Evolutionary conservation across 176 grass and related monocot species (phyloP), one percentile per base, ranked within the genome.

Genomic region (Oryza australiensis): DNA sequence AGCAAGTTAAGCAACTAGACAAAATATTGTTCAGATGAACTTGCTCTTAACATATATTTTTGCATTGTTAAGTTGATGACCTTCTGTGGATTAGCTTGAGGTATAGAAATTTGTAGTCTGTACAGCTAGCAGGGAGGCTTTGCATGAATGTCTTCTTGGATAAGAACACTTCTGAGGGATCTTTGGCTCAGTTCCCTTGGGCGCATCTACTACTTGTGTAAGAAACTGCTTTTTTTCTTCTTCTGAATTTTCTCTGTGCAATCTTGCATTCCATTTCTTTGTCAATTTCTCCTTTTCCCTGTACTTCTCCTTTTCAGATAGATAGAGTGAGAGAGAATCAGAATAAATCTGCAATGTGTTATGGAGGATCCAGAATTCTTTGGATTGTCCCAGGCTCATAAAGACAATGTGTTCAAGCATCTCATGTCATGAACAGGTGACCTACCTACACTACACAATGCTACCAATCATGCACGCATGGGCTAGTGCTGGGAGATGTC

Each of bases 381-480:
- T 77, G 45, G 59, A 29, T 5, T 24, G 65, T 9, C 74, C 68
- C 24, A 80, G 15, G 11, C 24, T 86, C 26, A 33, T 59, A 55
- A 57, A 41, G 43, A 27, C 22, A 32, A 49, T 37, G 66, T 29
- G 27, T 74, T 46, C 69, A 88, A 69, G 63, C 81, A 75, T 69
- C 63, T 69, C 26, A 23, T 62, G 69, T 62, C 75, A 80, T 80
- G 76, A 75, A 80, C 70, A 75, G 49, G 28, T 14, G 57, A 27
- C 34, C 27, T 64, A 33, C 30, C 7, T 70, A 60, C 22, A 22
- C 10, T 68, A 57, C 22, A 22, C 18, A 13, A 13, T 12, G 9
- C 16, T 35, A 76, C 48, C 75, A 89, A 81, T 89, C 87, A 89
- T 76, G 37, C 82, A 89, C 70, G 49, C 72, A 81, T 45, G 64